These are phyloP conservation scores for Lagerstroemia speciosa DNA, from an alignment of 345 rosid genomes.

Conservation along the genomic window DNA sequence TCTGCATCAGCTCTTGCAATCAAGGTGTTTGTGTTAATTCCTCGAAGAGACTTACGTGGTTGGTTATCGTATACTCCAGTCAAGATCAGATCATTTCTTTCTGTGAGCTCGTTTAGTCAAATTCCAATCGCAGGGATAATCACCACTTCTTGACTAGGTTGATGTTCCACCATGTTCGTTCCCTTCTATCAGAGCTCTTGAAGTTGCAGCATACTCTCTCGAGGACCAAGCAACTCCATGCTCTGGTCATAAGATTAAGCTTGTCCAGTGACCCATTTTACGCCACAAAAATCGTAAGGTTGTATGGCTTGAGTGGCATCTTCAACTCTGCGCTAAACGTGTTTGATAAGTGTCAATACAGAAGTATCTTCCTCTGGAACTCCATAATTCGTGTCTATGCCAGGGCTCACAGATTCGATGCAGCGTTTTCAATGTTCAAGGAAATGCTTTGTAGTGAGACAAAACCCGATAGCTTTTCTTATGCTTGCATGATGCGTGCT, in stretches of 20 bases:
- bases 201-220: slow-evolving; percentile 37
- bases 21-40: slow-evolving; percentile 1
- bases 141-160: neutral
- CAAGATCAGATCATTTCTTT: neutral
- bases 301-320: slow-evolving; percentile 40
- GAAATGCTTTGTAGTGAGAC: slow-evolving; percentile 39
- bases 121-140: neutral
- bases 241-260: slow-evolving; percentile 38
- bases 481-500: slow-evolving; percentile 57
- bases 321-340: slow-evolving; percentile 47
- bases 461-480: slow-evolving; percentile 65
- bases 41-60: neutral
- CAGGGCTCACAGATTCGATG: slow-evolving; percentile 23
- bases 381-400: slow-evolving; percentile 71
- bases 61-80: neutral
- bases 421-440: slow-evolving; percentile 29
- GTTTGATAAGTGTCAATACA: slow-evolving; percentile 63
- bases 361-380: slow-evolving; percentile 83
- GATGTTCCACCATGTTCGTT: slow-evolving; percentile 26
- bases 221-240: slow-evolving; percentile 55
- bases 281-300: slow-evolving; percentile 43
- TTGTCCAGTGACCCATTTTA: slow-evolving; percentile 59
- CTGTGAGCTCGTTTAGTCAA: neutral
- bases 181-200: slow-evolving; percentile 38
- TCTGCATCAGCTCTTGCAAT: neutral